Percentiles rank a stretch among this genome's conserved stretches.
Conservation (phyloP, 139 green algal genomes). For the Asterochloris sp. region DNA sequence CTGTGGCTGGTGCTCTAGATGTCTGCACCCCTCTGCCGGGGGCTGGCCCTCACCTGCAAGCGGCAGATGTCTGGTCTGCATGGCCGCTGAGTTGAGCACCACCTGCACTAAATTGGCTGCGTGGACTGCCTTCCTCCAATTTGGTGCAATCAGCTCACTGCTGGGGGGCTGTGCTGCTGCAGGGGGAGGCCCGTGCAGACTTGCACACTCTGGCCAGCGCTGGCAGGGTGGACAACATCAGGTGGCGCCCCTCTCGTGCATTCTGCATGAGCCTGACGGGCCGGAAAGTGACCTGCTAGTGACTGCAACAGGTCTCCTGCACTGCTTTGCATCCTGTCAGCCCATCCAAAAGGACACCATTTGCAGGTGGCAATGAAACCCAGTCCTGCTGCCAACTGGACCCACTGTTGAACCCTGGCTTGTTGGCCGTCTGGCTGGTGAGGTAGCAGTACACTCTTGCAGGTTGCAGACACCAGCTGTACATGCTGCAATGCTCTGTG, state of each 20-base stretch:
- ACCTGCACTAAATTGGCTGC: too few relatives aligned
- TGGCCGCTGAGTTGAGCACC: too few relatives aligned
- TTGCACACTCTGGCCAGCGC: constrained; percentile 54
- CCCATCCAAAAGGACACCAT: neutral
- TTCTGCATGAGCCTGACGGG: neutral
- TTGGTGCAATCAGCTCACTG: neutral
- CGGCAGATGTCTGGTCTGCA: too few relatives aligned
- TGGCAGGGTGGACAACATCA: constrained; percentile 63
- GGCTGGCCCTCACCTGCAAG: too few relatives aligned
- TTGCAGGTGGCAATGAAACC: neutral
- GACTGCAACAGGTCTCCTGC: neutral
- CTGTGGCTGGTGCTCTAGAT: too few relatives aligned
- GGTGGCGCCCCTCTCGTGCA: neutral
- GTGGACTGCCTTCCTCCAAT: neutral
- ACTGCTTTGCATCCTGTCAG: neutral
- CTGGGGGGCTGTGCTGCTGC: neutral
- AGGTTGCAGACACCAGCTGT: neutral
- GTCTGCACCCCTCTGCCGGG: too few relatives aligned
- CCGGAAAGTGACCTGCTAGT: neutral
- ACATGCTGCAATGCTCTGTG: neutral
- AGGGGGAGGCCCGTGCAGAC: constrained; percentile 74
- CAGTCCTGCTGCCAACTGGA: neutral
- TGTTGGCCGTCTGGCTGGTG: neutral
- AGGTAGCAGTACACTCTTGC: neutral
- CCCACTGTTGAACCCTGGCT: neutral